Evolutionary conservation across 768 basidiomycete species (phyloP).

Genomic region (Kwoniella mangroviensis): DNA sequence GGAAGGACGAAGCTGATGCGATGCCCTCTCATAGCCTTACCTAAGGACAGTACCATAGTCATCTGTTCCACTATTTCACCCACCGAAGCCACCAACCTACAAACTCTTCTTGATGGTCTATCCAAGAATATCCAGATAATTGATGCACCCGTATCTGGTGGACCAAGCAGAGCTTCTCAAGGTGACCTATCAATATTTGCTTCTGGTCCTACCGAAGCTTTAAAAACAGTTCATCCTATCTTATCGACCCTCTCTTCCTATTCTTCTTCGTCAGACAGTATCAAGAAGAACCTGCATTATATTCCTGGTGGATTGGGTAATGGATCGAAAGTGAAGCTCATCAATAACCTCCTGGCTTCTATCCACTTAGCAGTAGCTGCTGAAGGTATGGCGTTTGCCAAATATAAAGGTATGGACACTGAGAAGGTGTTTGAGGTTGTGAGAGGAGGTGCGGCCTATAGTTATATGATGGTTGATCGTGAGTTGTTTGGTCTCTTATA

Average conservation of each 20-base stretch:
- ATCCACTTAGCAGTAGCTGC: slow-evolving; percentile 44
- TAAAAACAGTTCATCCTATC: slow-evolving; percentile 30
- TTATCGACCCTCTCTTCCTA: slow-evolving; percentile 36
- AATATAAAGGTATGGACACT: slow-evolving; percentile 46
- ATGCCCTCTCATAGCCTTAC: slow-evolving; percentile 27
- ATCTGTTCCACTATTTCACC: slow-evolving; percentile 49
- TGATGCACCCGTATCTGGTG: slow-evolving; percentile 52
- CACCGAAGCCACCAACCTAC: slow-evolving; percentile 33
- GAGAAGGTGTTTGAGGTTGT: slow-evolving; percentile 44
- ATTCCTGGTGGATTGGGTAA: slow-evolving; percentile 50
- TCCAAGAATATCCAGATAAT: slow-evolving; percentile 33
- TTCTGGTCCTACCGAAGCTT: slow-evolving; percentile 32
- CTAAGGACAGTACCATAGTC: slow-evolving; percentile 35
- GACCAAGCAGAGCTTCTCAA: slow-evolving; percentile 36
- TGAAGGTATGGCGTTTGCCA: slow-evolving; percentile 46
- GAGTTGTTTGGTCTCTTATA: neutral
- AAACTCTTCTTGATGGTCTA: slow-evolving; percentile 25
- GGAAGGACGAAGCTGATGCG: neutral
- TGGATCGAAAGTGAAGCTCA: slow-evolving; percentile 43
- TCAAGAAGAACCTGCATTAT: slow-evolving; percentile 39
- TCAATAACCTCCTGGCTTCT: slow-evolving; percentile 48
- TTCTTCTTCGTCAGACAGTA: neutral
- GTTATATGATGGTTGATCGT: slow-evolving; percentile 48
- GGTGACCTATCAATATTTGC: slow-evolving; percentile 52
- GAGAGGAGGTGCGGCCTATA: slow-evolving; percentile 37